Evolutionary conservation across 148 eudicot genomes (phyloP).

Genomic region (Arctostaphylos glauca): DNA sequence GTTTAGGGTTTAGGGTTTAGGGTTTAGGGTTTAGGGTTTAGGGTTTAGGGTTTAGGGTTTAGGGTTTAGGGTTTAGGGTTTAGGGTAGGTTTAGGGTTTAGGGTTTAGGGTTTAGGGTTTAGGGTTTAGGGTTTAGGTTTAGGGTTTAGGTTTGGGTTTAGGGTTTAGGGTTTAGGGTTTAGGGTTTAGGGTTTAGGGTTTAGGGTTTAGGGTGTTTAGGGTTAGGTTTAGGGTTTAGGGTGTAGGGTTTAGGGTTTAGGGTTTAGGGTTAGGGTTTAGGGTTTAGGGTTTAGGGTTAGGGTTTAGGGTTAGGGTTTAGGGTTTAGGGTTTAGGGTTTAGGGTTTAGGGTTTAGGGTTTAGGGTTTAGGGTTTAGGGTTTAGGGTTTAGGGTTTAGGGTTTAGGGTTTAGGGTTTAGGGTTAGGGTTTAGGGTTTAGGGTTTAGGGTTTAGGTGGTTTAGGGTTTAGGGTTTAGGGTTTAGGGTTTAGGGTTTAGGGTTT

Average conservation of each 20-base stretch:
- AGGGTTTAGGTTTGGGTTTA: constrained; percentile 17
- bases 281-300: constrained; percentile 21
- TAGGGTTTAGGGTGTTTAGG: constrained; percentile 17
- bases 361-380: constrained; percentile 26
- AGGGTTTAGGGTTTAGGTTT: constrained; percentile 15
- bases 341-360: constrained; percentile 28
- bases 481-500: constrained; percentile 21
- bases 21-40: constrained; percentile 23
- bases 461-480: constrained; percentile 20
- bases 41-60: constrained; percentile 16
- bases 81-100: constrained; percentile 26
- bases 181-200: constrained; percentile 24
- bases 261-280: constrained; percentile 19
- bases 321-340: constrained; percentile 24
- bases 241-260: constrained; percentile 24
- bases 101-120: constrained; percentile 27
- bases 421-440: constrained; percentile 20
- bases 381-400: constrained; percentile 27
- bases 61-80: constrained; percentile 23
- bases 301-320: constrained; percentile 16
- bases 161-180: constrained; percentile 26
- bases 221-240: constrained; percentile 22
- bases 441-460: constrained; percentile 24
- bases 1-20: constrained; percentile 12
- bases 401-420: constrained; percentile 25